A percentile compares a stretch with the other conserved stretches of the same genome.
Conservation (phyloP, 805 yeast genomes). For the Candida chauliodis region DNA sequence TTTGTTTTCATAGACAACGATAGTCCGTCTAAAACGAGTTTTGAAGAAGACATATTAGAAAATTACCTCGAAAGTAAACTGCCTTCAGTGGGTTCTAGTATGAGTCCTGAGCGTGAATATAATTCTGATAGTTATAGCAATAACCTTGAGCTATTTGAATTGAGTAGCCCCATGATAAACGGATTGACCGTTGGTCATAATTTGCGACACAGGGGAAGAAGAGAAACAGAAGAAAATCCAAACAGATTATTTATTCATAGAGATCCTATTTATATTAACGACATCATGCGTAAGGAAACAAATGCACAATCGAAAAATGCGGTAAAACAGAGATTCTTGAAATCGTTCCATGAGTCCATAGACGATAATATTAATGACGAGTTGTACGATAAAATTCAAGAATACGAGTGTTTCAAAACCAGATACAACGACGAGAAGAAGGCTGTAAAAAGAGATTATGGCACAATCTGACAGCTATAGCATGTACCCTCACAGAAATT, state of each 20-base stretch:
- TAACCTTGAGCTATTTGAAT: conserved; percentile 20
- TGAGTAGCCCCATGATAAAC: conserved; percentile 29
- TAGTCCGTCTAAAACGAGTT: conserved; percentile 9
- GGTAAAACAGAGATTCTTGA: conserved; percentile 9
- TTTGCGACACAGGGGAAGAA: conserved; percentile 16
- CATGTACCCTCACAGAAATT: too few species aligned
- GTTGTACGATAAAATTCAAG: conserved; percentile 13
- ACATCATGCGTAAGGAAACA: neutral
- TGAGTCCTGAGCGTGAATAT: neutral
- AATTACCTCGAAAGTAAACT: conserved; percentile 26
- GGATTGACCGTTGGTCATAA: conserved; percentile 31
- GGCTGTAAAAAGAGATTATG: neutral
- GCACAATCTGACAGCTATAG: too few species aligned
- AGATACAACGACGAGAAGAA: neutral
- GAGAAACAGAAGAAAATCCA: conserved; percentile 5
- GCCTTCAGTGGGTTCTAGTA: conserved; percentile 10
- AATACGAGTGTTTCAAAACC: conserved; percentile 12
- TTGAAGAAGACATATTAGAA: conserved; percentile 34
- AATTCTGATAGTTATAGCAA: conserved; percentile 11
- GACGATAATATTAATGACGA: conserved; percentile 18
- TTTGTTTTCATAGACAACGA: conserved; percentile 7
- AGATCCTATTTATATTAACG: conserved; percentile 6
- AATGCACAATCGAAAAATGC: neutral
- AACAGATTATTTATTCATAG: conserved; percentile 17
- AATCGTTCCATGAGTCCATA: conserved; percentile 20